These are phyloP conservation scores for Cinchona pubescens DNA, from an alignment of 257 asterid genomes.

Conservation along the genomic window DNA sequence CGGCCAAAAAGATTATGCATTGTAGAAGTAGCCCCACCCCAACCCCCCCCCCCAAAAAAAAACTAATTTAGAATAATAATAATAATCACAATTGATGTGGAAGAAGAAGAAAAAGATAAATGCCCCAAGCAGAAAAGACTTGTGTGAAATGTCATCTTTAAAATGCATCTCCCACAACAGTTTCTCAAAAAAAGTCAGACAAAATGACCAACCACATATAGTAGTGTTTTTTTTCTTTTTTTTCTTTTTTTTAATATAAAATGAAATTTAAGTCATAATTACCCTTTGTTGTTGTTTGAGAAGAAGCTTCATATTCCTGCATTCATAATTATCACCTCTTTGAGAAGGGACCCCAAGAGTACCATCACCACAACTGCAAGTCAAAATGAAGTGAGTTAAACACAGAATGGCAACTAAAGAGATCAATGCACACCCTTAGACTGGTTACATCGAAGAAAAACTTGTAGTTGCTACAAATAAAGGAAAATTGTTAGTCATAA, in stretches of 20 bases:
- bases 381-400: conserved; percentile 15
- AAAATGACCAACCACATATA: neutral
- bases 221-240: no score
- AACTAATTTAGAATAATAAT: no score
- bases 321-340: conserved; percentile 88
- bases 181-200: neutral
- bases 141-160: neutral
- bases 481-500: neutral
- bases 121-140: neutral
- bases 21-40: neutral
- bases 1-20: neutral
- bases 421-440: neutral
- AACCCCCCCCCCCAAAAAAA: no score
- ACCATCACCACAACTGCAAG: conserved; percentile 93
- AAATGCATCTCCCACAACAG: neutral
- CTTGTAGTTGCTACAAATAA: neutral
- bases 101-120: neutral
- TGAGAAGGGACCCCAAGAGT: conserved; percentile 80
- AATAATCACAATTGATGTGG: neutral
- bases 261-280: conserved; percentile 24
- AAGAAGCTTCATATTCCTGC: conserved; percentile 98
- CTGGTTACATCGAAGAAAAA: neutral
- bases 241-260: neutral
- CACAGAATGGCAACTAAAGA: neutral
- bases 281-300: conserved; percentile 93